Conservation (phyloP, 345 rosid species). For the Salix suchowensis region DNA sequence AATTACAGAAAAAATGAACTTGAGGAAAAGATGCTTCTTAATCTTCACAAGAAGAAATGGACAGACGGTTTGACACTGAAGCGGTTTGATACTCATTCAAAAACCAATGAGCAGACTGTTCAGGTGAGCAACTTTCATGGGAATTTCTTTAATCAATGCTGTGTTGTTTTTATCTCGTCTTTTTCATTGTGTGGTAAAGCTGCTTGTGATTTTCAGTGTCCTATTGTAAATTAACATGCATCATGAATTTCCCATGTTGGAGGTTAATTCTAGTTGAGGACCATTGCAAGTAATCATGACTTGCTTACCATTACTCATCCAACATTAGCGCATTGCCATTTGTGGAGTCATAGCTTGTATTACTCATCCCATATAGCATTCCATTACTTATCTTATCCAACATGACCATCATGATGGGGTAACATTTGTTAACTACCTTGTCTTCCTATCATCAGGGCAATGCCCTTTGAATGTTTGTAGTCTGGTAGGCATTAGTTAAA, state of each 20-base stretch:
- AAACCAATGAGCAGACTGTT: constrained; percentile 43
- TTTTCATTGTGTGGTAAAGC: background rate
- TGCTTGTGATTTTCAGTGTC: background rate
- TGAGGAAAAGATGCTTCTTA: constrained; percentile 94
- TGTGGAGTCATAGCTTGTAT: background rate
- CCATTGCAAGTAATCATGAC: background rate
- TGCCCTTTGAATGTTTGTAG: background rate
- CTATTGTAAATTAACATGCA: background rate
- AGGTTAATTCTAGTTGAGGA: background rate
- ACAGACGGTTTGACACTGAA: constrained; percentile 91
- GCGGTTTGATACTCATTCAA: constrained; percentile 82
- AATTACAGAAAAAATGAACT: constrained; percentile 97
- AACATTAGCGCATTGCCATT: background rate
- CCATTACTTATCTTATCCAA: background rate
- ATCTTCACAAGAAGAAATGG: constrained; percentile 99
- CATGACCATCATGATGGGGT: background rate
- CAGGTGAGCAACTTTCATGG: constrained; percentile 45
- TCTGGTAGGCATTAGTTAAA: background rate
- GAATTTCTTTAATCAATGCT: background rate
- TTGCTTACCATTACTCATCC: background rate
- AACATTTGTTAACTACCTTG: no score
- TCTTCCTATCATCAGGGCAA: background rate
- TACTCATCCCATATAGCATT: background rate
- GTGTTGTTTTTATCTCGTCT: background rate
- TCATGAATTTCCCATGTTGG: background rate